Conservation (phyloP, 2,329 filamentous ascomycete genomes). For the Epichloe brachyelytri region DNA sequence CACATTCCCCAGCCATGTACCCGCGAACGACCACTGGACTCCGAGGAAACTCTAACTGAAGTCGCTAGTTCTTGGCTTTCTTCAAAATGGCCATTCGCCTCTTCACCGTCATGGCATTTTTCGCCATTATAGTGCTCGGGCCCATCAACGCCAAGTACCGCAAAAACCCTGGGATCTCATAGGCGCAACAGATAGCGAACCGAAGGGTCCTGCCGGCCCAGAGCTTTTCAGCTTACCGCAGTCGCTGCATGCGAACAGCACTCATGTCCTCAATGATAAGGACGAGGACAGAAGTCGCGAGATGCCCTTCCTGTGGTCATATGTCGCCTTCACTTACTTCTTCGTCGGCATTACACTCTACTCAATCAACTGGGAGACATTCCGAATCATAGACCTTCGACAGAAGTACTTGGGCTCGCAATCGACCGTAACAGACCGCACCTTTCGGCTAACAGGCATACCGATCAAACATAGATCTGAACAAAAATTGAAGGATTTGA, state of each 20-base stretch:
- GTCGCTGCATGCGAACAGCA: slow-evolving; percentile 7
- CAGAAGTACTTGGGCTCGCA: slow-evolving; percentile 90
- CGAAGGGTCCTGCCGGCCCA: slow-evolving; percentile 4
- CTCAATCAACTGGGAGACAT: slow-evolving; percentile 70
- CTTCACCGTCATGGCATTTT: slow-evolving; percentile 65
- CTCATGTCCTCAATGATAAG: slow-evolving; percentile 14
- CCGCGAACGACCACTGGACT: background rate
- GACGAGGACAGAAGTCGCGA: slow-evolving; percentile 23
- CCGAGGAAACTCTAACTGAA: slow-evolving; percentile 8
- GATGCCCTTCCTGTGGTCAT: slow-evolving; percentile 67
- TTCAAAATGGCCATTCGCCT: slow-evolving; percentile 92
- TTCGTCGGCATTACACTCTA: slow-evolving; percentile 76
- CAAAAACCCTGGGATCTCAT: slow-evolving; percentile 1
- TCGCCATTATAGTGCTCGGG: slow-evolving; percentile 66
- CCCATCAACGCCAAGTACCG: slow-evolving; percentile 67
- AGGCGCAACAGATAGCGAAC: background rate
- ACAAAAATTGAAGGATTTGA: slow-evolving; percentile 68
- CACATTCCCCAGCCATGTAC: background rate
- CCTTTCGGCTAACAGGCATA: slow-evolving; percentile 82
- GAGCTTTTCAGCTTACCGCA: background rate
- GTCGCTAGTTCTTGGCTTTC: slow-evolving; percentile 64
- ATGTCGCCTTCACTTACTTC: slow-evolving; percentile 86
- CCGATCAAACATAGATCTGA: slow-evolving; percentile 69
- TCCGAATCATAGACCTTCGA: slow-evolving; percentile 69
- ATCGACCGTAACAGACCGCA: slow-evolving; percentile 90